Evolutionary conservation across 139 green algal species (phyloP), one percentile per base, ranked within the genome.

Genomic region (Parachlorella kessleri): DNA sequence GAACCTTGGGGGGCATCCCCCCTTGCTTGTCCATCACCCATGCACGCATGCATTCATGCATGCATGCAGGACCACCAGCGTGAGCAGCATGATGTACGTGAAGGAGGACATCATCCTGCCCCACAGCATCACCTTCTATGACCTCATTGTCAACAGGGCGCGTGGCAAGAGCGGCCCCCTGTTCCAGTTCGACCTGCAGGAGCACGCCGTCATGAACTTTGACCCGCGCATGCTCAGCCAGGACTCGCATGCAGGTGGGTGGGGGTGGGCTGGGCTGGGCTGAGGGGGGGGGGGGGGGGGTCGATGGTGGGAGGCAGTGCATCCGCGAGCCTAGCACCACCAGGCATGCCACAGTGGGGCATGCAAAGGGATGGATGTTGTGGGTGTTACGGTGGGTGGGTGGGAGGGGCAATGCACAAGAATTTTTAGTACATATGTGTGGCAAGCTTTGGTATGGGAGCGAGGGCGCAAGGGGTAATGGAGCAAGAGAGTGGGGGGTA

Each of bases 91-190:
- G 64, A 93, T 99, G 89, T 99, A 99, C 85, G 89, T 99, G 77
- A 99, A 99, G 65, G 94, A 98, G 84, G 94, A 98, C 81, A 74
- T 98, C 66, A 96, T 98, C 66, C 88, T 98, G 59, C 95, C 96
- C 21, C 93, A 98, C 73, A 90, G 93, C 75, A 72, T 93, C 76
- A 95, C 92, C 35, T 99, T 99, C 73, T 95, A 99, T 86, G 94
- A 98, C 54, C 90, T 99, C 37, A 99, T 99, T 73, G 70, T 94
- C 18, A 97, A 90, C 82, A 98, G 97, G 85, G 95, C 88, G 53
- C 86, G 94, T 26, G 96, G 96, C 67, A 98, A 98, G 82, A 94
- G 84, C 18, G 96, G 95, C 0, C 95, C 95, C 7, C 87, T 99
- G 42, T 99, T 99, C 82, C 86, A 99, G 73, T 99, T 99, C 84